Evolutionary conservation across 768 basidiomycete genomes (phyloP).

Genomic region (Xerocomus brunneocitrinus): DNA sequence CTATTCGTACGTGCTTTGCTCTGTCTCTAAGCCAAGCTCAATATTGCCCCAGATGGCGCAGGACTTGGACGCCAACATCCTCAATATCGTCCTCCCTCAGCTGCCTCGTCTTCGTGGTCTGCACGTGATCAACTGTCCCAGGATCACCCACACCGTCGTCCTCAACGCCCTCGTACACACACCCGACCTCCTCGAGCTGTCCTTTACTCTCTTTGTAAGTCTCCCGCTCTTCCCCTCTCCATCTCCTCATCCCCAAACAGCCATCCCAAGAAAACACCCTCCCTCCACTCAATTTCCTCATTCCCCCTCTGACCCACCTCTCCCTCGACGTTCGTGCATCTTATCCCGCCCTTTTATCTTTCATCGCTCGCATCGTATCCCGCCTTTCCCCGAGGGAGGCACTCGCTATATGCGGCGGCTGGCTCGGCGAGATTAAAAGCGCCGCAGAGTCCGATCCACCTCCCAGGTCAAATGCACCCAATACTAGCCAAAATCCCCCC

Average conservation of each 20-base stretch:
- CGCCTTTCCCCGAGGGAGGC: conserved; percentile 22
- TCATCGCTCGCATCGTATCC: conserved; percentile 10
- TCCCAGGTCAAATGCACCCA: not conserved
- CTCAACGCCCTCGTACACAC: conserved; percentile 42
- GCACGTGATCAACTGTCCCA: conserved; percentile 58
- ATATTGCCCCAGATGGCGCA: conserved; percentile 43
- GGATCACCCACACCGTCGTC: conserved; percentile 48
- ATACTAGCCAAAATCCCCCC: not conserved
- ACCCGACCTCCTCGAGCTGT: conserved; percentile 55
- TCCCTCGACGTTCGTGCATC: conserved; percentile 46
- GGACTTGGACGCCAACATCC: conserved; percentile 48
- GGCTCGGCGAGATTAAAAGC: conserved; percentile 33
- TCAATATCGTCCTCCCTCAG: conserved; percentile 44
- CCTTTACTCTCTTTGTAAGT: conserved; percentile 56
- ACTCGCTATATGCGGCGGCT: conserved; percentile 26
- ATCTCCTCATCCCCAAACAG: not conserved
- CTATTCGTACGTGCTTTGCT: conserved; percentile 47
- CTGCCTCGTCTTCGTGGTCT: conserved; percentile 54
- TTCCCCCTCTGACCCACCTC: conserved; percentile 45
- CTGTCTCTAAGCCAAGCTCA: not conserved
- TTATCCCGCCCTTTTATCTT: conserved; percentile 8
- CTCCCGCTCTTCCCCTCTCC: not conserved
- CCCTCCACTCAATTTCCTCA: conserved; percentile 16
- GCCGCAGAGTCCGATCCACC: conserved; percentile 12
- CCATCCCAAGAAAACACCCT: not conserved